A percentile compares a stretch with the other conserved stretches of the same genome.
Conservation (phyloP, 139 green algal genomes). For the Spirogloea muscicola region DNA sequence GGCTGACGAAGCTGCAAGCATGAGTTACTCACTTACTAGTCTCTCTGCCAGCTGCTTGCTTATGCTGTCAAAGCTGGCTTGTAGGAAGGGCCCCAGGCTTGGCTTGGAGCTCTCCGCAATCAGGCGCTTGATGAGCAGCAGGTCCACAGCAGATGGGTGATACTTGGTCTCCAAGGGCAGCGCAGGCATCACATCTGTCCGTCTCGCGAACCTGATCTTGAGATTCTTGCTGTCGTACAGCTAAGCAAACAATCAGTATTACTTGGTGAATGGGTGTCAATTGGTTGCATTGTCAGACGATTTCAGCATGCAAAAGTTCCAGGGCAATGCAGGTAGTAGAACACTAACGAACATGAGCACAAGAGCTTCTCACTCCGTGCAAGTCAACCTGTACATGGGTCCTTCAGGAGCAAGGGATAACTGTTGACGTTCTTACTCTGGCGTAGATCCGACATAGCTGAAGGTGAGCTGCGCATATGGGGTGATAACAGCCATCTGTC, state of each 20-base stretch:
- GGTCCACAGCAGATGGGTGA: conserved; percentile 70
- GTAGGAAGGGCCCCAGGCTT: conserved; percentile 75
- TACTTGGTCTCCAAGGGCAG: conserved; percentile 58
- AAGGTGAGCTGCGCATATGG: conserved; percentile 89
- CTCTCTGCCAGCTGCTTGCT: conserved; percentile 60
- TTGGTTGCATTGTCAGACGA: too few species aligned
- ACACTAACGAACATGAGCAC: too few species aligned
- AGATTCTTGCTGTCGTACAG: conserved; percentile 52
- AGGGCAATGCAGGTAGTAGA: too few species aligned
- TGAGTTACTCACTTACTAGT: conserved; percentile 73
- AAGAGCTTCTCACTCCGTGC: too few species aligned
- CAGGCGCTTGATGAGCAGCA: conserved; percentile 88
- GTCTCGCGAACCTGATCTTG: conserved; percentile 69
- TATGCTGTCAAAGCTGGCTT: conserved; percentile 79
- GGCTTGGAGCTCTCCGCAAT: conserved; percentile 52
- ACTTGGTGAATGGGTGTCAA: too few species aligned
- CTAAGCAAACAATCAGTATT: background rate
- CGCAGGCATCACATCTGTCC: conserved; percentile 83
- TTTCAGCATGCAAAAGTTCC: too few species aligned
- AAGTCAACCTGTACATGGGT: too few species aligned
- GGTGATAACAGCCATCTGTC: conserved; percentile 95
- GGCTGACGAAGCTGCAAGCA: too few species aligned
- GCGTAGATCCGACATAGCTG: conserved; percentile 39
- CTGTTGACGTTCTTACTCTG: too few species aligned
- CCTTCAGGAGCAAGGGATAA: too few species aligned